Percentiles rank a stretch among this genome's conserved stretches.
phyloP scores from a whole-genome alignment of 108 stramenopile species.

The Hondaea fermentalgiana region DNA sequence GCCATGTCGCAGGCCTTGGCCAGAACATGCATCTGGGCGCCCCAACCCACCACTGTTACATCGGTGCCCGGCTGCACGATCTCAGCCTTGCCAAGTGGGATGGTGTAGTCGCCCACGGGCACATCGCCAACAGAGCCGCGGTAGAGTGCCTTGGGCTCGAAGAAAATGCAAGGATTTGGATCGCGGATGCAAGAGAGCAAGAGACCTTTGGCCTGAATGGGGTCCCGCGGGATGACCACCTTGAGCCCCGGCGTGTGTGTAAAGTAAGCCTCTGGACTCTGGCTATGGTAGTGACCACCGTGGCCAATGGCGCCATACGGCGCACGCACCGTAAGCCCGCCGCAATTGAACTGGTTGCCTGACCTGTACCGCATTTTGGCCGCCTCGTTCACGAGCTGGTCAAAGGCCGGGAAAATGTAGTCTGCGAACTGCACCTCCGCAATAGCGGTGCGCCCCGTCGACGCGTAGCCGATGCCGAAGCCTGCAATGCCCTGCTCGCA shows the following conservation, averaged over 20 bases:
- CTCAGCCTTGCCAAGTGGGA: slow-evolving; percentile 79
- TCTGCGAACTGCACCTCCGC: slow-evolving; percentile 88
- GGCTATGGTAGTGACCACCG: slow-evolving; percentile 89
- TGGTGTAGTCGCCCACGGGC: slow-evolving; percentile 79
- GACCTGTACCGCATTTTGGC: slow-evolving; percentile 87
- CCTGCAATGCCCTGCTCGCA: slow-evolving; percentile 76
- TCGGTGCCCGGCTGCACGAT: slow-evolving; percentile 71
- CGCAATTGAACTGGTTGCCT: slow-evolving; percentile 91
- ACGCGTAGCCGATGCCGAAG: slow-evolving; percentile 89
- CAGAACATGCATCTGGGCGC: slow-evolving; percentile 69
- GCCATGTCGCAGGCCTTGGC: slow-evolving; percentile 67
- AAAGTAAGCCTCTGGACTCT: slow-evolving; percentile 86
- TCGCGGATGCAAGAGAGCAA: slow-evolving; percentile 74
- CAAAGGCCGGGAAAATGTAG: slow-evolving; percentile 80
- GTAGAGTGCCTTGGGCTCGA: slow-evolving; percentile 94
- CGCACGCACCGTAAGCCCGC: slow-evolving; percentile 78
- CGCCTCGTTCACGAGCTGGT: slow-evolving; percentile 95
- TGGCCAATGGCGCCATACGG: slow-evolving; percentile 87
- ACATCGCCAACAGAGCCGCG: slow-evolving; percentile 87
- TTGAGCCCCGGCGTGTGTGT: slow-evolving; percentile 85
- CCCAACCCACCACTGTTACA: slow-evolving; percentile 88
- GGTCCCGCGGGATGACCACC: slow-evolving; percentile 88
- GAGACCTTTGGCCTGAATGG: slow-evolving; percentile 82
- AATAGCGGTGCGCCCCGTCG: slow-evolving; percentile 83
- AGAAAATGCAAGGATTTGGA: slow-evolving; percentile 85